Base-by-base conservation (phyloP, 345 rosid genomes). In the Brassica incana region DNA sequence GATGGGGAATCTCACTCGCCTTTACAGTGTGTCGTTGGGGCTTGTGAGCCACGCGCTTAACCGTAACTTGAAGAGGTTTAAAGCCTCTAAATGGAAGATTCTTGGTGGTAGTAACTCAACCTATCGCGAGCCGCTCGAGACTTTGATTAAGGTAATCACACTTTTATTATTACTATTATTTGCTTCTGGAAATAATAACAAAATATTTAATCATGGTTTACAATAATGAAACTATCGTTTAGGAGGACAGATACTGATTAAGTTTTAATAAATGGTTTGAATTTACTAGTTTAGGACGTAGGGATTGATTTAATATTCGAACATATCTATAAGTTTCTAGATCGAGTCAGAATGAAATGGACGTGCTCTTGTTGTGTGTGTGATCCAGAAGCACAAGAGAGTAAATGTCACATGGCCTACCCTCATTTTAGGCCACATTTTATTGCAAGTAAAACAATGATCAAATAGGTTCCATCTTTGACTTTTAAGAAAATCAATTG, bases 1-100 rank as follows among this genome's bases (percentile, higher is more conserved):
- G n/a, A 70, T 88, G 9, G 75, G 82, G 0, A 86, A 89, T 30
- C 78, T 75, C 35, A 87, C 90, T 16, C 77, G 77, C 8, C 65
- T 91, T 71, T 91, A 91, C n/a, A 85, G 92, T 52, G 86, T 89
- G 10, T 87, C 93, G 18, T 78, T 89, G 9, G 96, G 86, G 25
- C 71, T 91, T 40, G 90, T 91, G 3, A 83, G 84, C 5, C 71
- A 82, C 40, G 86, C 93, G 1, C 68, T 88, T 76, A 64, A 76
- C 65, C 81, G 81, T 65, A 90, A 89, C 48, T 15, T 78, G 75
- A 88, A 85, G 83, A 78, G 78, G 67, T 69, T 15, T 9, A 79
- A 78, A 64, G 61, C 61, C n/a, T 72, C 65, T 25, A 52, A 72
- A 15, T 54, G 77, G 4, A 81, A 70, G 71, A 69, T 75, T 25